These are phyloP conservation scores for Aspergillus egyptiacus DNA, from an alignment of 495 filamentous ascomycete genomes.

Conservation along the genomic window DNA sequence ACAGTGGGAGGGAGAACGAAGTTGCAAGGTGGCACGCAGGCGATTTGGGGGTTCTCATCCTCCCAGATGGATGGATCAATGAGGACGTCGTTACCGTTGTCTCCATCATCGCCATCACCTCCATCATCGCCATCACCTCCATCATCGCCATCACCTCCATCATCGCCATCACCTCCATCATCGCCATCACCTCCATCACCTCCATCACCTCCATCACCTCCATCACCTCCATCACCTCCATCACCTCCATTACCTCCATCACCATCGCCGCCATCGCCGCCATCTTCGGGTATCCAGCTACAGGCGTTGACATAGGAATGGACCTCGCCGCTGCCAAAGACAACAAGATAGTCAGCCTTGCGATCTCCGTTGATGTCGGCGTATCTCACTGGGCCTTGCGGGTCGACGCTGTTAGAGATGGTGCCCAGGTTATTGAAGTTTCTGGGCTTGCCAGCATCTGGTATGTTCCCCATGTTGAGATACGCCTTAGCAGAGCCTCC, in stretches of 20 bases:
- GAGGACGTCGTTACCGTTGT: too few species aligned
- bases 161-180: neutral
- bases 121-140: neutral
- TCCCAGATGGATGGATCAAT: neutral
- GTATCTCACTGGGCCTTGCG: neutral
- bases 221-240: too few species aligned
- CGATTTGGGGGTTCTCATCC: neutral
- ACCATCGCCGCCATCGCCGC: neutral
- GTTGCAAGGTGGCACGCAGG: constrained; percentile 1
- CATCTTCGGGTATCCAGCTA: neutral
- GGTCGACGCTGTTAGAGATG: neutral
- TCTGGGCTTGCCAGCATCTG: neutral
- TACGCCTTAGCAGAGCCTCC: neutral
- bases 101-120: too few species aligned
- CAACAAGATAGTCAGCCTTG: constrained; percentile 1
- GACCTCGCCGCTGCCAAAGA: neutral
- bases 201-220: too few species aligned
- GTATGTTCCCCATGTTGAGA: neutral
- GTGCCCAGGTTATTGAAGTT: neutral
- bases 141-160: neutral
- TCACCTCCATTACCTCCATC: too few species aligned
- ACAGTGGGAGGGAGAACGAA: neutral
- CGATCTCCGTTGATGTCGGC: constrained; percentile 1
- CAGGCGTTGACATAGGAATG: neutral
- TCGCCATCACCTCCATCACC: too few species aligned